phyloP scores from a whole-genome alignment of 2,329 filamentous ascomycete genomes.

The Hypoxylon sp. region DNA sequence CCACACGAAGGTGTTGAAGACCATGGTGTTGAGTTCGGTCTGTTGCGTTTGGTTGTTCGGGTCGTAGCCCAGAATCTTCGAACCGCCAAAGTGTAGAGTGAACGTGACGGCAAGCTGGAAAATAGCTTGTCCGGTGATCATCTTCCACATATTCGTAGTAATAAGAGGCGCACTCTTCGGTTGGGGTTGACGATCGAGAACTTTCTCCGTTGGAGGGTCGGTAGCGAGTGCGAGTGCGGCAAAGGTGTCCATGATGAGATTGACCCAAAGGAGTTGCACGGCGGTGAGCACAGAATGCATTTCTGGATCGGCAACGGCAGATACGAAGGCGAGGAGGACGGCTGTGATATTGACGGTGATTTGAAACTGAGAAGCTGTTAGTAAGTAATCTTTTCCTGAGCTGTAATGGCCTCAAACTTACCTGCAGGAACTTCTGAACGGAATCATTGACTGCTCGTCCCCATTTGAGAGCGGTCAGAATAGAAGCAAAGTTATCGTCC shows the following conservation, averaged over 20 bases:
- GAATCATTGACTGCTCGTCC: constrained; percentile 77
- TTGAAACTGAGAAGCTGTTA: constrained; percentile 61
- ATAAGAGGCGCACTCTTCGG: constrained; percentile 79
- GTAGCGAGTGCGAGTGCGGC: constrained; percentile 74
- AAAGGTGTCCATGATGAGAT: constrained; percentile 78
- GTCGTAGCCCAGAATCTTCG: constrained; percentile 65
- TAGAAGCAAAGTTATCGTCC: constrained; percentile 75
- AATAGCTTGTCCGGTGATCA: constrained; percentile 72
- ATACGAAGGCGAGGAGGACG: constrained; percentile 73
- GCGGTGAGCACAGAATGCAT: constrained; percentile 72
- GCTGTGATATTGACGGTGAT: constrained; percentile 79
- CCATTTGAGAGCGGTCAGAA: constrained; percentile 76
- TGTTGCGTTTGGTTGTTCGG: constrained; percentile 55
- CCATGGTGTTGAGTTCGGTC: constrained; percentile 66
- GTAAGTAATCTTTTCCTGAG: not conserved
- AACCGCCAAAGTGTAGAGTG: constrained; percentile 71
- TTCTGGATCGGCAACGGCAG: constrained; percentile 67
- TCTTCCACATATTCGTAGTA: constrained; percentile 76
- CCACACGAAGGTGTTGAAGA: constrained; percentile 80
- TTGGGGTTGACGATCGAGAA: constrained; percentile 67
- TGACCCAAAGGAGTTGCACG: constrained; percentile 76
- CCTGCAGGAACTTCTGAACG: constrained; percentile 75
- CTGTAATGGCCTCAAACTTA: constrained; percentile 38
- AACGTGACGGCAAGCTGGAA: constrained; percentile 71
- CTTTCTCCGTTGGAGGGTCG: constrained; percentile 68